Conservation (phyloP, 805 yeast genomes). For the Zygoascus biomembranicola region DNA sequence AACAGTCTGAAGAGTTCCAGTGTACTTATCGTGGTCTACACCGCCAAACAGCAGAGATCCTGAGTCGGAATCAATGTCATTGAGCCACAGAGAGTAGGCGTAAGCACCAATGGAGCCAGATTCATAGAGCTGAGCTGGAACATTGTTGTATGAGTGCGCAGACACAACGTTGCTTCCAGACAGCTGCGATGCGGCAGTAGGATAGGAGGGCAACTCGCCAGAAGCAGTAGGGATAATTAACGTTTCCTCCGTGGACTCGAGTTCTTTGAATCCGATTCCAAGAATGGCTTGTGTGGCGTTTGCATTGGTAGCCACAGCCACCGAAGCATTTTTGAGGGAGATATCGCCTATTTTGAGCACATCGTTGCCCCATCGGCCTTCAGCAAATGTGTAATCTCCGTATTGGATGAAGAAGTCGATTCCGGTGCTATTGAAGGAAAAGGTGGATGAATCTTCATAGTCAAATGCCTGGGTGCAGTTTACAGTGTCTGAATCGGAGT, state of each 20-base stretch:
- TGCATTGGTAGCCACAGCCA: constrained; percentile 66
- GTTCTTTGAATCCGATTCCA: constrained; percentile 14
- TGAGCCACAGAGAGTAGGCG: constrained; percentile 42
- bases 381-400: constrained; percentile 42
- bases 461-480: constrained; percentile 27
- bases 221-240: background rate
- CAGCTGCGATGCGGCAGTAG: background rate
- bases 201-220: background rate
- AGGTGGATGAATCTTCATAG: constrained; percentile 25
- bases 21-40: constrained; percentile 39
- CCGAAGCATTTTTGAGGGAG: constrained; percentile 43
- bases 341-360: constrained; percentile 42
- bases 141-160: constrained; percentile 42
- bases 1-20: constrained; percentile 28
- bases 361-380: constrained; percentile 60
- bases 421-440: constrained; percentile 10
- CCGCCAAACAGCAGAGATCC: constrained; percentile 48
- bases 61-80: constrained; percentile 23
- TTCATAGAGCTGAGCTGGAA: constrained; percentile 51
- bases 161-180: background rate
- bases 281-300: constrained; percentile 37
- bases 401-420: constrained; percentile 24
- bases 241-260: constrained; percentile 10
- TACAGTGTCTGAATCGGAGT: constrained; percentile 13
- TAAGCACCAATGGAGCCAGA: constrained; percentile 35